phyloP scores from a whole-genome alignment of 2,329 filamentous ascomycete genomes.

The Metarhizium humberi region DNA sequence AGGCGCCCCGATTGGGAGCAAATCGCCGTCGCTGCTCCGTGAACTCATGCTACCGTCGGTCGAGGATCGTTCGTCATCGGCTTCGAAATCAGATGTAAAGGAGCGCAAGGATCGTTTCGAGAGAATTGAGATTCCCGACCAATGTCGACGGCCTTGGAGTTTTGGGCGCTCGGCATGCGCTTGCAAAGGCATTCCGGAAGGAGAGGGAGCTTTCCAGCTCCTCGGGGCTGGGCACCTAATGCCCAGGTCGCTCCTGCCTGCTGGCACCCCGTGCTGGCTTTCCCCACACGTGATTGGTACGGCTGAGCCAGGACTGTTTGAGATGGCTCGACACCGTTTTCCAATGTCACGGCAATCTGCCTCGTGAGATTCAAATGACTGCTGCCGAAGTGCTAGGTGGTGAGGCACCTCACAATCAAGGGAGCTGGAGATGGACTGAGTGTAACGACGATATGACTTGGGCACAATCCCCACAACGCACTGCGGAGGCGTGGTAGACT shows the following conservation, averaged over 20 bases:
- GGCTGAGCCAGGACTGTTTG: neutral
- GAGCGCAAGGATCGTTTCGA: conserved; percentile 50
- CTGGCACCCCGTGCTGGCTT: neutral
- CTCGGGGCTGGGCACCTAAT: neutral
- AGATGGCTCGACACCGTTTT: neutral
- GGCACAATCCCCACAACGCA: no score
- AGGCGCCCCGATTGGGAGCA: conserved; percentile 25
- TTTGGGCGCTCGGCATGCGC: conserved; percentile 26
- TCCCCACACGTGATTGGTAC: conserved; percentile 3
- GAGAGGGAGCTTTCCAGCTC: neutral
- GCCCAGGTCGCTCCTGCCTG: neutral
- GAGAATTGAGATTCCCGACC: conserved; percentile 38
- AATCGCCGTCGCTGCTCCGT: conserved; percentile 25
- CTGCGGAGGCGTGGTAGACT: no score
- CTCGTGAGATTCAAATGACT: neutral
- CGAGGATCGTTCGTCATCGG: conserved; percentile 58
- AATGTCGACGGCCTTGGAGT: conserved; percentile 31
- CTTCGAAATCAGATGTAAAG: conserved; percentile 52
- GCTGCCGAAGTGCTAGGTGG: no score
- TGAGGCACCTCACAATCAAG: no score
- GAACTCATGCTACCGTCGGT: conserved; percentile 23
- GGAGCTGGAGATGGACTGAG: no score
- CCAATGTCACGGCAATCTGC: neutral
- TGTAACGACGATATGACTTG: no score
- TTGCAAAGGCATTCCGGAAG: conserved; percentile 5